Base-by-base conservation (phyloP, 164 flowering plant species). In the Chimonanthus salicifolius region DNA sequence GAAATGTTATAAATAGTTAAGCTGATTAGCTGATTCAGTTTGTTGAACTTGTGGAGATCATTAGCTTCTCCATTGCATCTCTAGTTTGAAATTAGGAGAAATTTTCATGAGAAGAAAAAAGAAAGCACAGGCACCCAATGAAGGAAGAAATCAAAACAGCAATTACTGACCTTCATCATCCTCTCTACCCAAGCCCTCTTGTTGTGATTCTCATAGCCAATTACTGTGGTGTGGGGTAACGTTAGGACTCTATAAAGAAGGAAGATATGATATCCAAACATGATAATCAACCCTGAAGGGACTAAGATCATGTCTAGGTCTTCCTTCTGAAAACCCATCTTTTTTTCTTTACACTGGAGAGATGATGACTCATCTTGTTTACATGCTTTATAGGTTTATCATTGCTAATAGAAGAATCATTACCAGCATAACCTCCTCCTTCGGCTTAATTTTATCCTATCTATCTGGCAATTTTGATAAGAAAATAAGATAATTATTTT, bases 171-270 rank as follows among this genome's bases (percentile, higher is more conserved):
- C 92, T 90, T 86, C 86, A 85, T 72, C 80, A 86, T 82, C 46
- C 84, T 86, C 75, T 80, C 84, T 58, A 89, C 90, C 97, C 97
- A 90, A 60, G 83, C 87, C 74, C 60, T 84, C 78, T 76, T 88
- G 88, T 77, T 73, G 75, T 92, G 88, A 63, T 92, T 89, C 79
- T 92, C 92, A 72, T 78, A 87, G 58, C 97, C 97, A 49, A 90
- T 83, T 16, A 82, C 83, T 0, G 94, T 90, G 46, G 85, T 84
- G 2, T 85, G 68, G 2, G 88, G 85, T 66, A 7, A 47, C 69
- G 71, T 80, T 10, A 83, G 78, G 82, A 78, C 83, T 81, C 85
- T 85, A 74, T 87, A 81, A 46, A 90, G 83, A 7, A 90, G 89
- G 77, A 72, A 75, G 58, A 90, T 81, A 81, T 92, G 88, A 76